Conservation (phyloP, 2,329 filamentous ascomycete genomes). For the Beauveria pseudobassiana region DNA sequence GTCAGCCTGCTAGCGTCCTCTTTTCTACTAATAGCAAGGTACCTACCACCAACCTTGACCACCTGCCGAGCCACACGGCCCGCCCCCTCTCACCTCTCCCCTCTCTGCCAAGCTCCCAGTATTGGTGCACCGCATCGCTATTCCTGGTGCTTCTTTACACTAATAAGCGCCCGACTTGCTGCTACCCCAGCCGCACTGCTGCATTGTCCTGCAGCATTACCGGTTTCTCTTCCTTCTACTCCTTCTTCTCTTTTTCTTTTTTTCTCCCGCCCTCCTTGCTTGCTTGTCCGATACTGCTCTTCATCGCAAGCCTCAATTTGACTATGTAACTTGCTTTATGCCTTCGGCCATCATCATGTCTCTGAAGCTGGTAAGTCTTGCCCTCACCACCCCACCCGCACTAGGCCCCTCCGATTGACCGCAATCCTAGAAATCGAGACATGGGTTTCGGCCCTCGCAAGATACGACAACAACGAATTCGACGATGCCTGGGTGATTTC, state of each 20-base stretch:
- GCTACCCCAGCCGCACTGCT: constrained; percentile 10
- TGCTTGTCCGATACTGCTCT: neutral
- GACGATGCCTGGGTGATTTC: constrained; percentile 82
- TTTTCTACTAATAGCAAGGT: too few relatives aligned
- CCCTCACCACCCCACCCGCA: neutral
- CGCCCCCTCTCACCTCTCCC: constrained; percentile 2
- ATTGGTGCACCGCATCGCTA: constrained; percentile 5
- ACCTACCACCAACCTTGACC: too few relatives aligned
- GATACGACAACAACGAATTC: constrained; percentile 97
- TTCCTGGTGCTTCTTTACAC: constrained; percentile 3
- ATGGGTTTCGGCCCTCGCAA: constrained; percentile 84
- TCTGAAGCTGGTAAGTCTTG: constrained; percentile 47
- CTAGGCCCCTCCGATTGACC: neutral
- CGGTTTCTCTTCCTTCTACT: constrained; percentile 1
- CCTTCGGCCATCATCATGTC: constrained; percentile 45
- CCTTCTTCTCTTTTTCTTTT: neutral
- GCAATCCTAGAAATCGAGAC: constrained; percentile 80
- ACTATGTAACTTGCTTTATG: too few relatives aligned
- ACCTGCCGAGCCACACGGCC: neutral
- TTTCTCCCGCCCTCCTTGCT: neutral
- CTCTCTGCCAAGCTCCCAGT: constrained; percentile 1
- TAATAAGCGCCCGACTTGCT: constrained; percentile 10
- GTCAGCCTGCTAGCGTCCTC: too few relatives aligned
- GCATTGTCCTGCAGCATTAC: constrained; percentile 7
- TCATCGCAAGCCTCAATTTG: neutral